Conservation (phyloP, 805 yeast genomes). For the Dipodascopsis tothii region DNA sequence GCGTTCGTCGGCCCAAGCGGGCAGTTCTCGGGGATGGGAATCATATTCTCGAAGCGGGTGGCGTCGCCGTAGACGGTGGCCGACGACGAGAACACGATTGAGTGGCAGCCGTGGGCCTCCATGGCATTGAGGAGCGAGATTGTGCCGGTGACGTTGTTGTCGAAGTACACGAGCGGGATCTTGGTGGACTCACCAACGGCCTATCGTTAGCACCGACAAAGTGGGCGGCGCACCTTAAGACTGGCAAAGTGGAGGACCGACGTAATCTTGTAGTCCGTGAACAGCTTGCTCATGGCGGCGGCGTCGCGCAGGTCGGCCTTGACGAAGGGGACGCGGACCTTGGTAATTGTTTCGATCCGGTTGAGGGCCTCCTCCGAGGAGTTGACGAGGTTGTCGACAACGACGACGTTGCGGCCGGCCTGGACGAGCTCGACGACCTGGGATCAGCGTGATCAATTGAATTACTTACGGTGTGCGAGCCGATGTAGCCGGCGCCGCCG, state of each 20-base stretch:
- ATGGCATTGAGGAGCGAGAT: conserved; percentile 49
- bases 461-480: conserved; percentile 61
- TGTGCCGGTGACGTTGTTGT: conserved; percentile 61
- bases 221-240: conserved; percentile 64
- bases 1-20: conserved; percentile 72
- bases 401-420: conserved; percentile 60
- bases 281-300: conserved; percentile 42
- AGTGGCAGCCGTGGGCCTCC: conserved; percentile 40
- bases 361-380: conserved; percentile 60
- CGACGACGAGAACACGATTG: conserved; percentile 65
- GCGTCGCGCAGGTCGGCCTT: conserved; percentile 51
- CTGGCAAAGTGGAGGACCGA: conserved; percentile 77
- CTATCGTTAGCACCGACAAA: conserved; percentile 77
- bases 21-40: conserved; percentile 72
- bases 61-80: conserved; percentile 84
- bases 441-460: neutral
- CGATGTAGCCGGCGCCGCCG: conserved; percentile 84
- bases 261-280: conserved; percentile 42
- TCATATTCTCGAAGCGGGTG: conserved; percentile 60
- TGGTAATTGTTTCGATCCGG: conserved; percentile 50
- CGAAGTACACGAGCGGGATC: conserved; percentile 61
- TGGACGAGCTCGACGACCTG: conserved; percentile 47
- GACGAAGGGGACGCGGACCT: conserved; percentile 42
- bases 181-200: conserved; percentile 73
- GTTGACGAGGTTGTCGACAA: conserved; percentile 62